Evolutionary conservation across 257 asterid species (phyloP), one percentile per base, ranked within the genome.

Genomic region (Cruciata laevipes): DNA sequence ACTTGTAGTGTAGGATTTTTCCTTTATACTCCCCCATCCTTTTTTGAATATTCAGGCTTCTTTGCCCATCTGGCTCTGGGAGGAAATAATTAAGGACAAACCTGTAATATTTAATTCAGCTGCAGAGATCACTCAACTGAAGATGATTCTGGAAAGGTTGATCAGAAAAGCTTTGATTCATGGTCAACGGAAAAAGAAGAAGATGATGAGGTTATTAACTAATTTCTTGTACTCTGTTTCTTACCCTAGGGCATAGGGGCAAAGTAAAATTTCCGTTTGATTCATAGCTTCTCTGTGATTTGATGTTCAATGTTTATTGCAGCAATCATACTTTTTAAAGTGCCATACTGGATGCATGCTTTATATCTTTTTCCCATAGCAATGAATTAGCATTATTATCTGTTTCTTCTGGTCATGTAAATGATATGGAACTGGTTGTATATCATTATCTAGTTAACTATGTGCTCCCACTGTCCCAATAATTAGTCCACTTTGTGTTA

Each of bases 21-120:
- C 40, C 14, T 31, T 31, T 61, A 20, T 30, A 17, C 16, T 52
- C 40, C 57, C 51, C 42, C 24, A 44, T 21, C 72, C 21, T 52
- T 70, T 70, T 76, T 42, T 33, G 57, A 14, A 69, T 68, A 78
- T 79, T 68, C 81, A 92, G 98, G 95, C 96, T 32, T 84, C 97
- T 18, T 97, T 92, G 23, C 98, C 98, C 76, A 92, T 83, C 81
- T 92, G 98, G 98, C 93, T 92, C 38, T 86, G 96, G 82, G 98
- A 92, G 80, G 98, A 92, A 82, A 88, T 94, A 65, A 94, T 90
- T 55, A 94, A 90, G 80, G 90, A 84, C 52, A 94, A 90, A 85
- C 85, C 95, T 79, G 86, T 77, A 75, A 81, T 93, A 69, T 69
- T 95, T 30, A 88, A 82, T 75, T 81, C 94, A 55, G 73, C 74